phyloP scores from a whole-genome alignment of 768 basidiomycete genomes.

The Tricholoma bakamatsutake region DNA sequence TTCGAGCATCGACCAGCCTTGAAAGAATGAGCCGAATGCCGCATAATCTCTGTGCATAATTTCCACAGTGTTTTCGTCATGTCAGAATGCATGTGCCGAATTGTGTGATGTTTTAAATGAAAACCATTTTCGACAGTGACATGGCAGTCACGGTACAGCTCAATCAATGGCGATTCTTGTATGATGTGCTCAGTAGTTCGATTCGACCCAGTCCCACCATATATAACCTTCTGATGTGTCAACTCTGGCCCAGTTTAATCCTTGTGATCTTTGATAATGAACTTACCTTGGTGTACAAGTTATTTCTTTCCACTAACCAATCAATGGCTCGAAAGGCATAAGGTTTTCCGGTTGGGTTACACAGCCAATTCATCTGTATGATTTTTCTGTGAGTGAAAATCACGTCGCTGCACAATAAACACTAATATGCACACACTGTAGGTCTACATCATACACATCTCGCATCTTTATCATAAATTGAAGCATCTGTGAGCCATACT shows the following conservation, averaged over 20 bases:
- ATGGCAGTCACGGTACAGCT: conserved; percentile 17
- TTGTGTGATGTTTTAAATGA: conserved; percentile 14
- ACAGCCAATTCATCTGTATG: too few species aligned
- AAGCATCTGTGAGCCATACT: conserved; percentile 18
- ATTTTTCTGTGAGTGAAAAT: too few species aligned
- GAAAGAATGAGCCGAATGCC: background rate
- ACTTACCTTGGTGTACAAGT: conserved; percentile 20
- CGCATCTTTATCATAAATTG: conserved; percentile 17
- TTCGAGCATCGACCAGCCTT: background rate
- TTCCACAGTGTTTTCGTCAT: conserved; percentile 19
- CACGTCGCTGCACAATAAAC: too few species aligned
- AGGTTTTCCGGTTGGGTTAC: too few species aligned
- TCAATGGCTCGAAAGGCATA: too few species aligned
- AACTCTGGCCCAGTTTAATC: background rate
- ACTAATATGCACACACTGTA: conserved; percentile 1
- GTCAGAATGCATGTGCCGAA: conserved; percentile 18
- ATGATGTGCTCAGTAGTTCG: conserved; percentile 9
- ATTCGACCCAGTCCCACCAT: conserved; percentile 12
- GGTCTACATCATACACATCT: conserved; percentile 10
- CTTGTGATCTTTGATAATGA: background rate
- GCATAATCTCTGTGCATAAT: conserved; percentile 1
- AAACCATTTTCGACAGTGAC: conserved; percentile 18
- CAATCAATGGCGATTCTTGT: conserved; percentile 19
- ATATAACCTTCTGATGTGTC: conserved; percentile 1
- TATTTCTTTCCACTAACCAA: too few species aligned